Evolutionary conservation across 2,329 filamentous ascomycete species (phyloP).

Genomic region (Trichoderma brevicompactum): DNA sequence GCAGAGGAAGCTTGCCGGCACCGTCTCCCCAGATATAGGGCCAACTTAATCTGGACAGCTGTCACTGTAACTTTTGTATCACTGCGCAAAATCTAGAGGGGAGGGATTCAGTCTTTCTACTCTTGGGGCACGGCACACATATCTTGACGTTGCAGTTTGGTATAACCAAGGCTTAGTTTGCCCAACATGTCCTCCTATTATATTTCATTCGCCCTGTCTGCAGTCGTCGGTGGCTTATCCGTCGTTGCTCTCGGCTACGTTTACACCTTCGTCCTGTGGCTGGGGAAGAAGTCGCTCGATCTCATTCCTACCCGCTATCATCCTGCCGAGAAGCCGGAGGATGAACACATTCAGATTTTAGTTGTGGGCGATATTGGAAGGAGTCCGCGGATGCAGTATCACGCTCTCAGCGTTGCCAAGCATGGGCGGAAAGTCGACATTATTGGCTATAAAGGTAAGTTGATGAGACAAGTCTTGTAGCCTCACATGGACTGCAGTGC

Average conservation of each 20-base stretch:
- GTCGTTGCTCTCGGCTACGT: conserved; percentile 40
- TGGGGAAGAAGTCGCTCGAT: conserved; percentile 34
- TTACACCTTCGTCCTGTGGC: conserved; percentile 33
- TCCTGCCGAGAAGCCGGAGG: conserved; percentile 42
- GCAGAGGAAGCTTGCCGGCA: neutral
- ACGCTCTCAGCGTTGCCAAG: conserved; percentile 88
- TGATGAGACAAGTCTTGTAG: neutral
- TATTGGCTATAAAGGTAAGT: conserved; percentile 80
- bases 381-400: conserved; percentile 98
- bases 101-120: too few species aligned
- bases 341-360: conserved; percentile 71
- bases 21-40: neutral
- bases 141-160: too few species aligned
- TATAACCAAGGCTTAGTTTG: neutral
- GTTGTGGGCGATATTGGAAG: conserved; percentile 94
- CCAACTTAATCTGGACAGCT: conserved; percentile 4
- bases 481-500: neutral
- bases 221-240: conserved; percentile 42
- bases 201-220: conserved; percentile 41
- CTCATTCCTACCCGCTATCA: conserved; percentile 44
- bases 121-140: too few species aligned
- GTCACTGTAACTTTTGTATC: conserved; percentile 2
- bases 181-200: conserved; percentile 1
- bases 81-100: neutral
- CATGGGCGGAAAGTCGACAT: conserved; percentile 80